phyloP scores from a whole-genome alignment of 495 filamentous ascomycete species.

The Filosporella fistucella region DNA sequence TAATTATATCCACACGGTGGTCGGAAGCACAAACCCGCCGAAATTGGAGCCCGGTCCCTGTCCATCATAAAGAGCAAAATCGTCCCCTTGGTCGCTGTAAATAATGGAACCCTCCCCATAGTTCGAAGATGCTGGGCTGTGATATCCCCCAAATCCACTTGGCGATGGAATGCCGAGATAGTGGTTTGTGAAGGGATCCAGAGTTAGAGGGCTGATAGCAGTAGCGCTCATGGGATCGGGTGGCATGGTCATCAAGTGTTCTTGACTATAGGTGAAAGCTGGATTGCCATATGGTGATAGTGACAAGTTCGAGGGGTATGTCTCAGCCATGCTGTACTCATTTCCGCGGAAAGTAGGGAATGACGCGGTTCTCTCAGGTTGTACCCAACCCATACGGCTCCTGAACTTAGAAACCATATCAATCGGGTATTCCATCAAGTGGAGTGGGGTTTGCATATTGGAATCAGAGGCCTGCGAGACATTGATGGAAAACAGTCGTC shows the following conservation, averaged over 20 bases:
- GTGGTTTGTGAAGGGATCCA: constrained; percentile 44
- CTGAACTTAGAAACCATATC: constrained; percentile 57
- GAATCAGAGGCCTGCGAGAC: constrained; percentile 37
- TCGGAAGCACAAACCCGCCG: constrained; percentile 27
- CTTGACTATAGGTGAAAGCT: constrained; percentile 53
- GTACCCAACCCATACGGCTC: constrained; percentile 55
- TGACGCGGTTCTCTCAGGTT: constrained; percentile 45
- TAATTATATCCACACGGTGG: constrained; percentile 25
- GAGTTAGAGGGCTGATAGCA: constrained; percentile 42
- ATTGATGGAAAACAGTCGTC: constrained; percentile 48
- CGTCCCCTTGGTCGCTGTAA: constrained; percentile 51
- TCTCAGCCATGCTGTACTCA: constrained; percentile 29
- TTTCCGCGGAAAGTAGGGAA: constrained; percentile 47
- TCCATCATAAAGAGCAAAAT: constrained; percentile 27
- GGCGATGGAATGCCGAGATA: constrained; percentile 54
- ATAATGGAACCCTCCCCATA: constrained; percentile 43
- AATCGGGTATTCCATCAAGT: constrained; percentile 60
- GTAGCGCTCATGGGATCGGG: constrained; percentile 29
- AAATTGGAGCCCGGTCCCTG: constrained; percentile 23
- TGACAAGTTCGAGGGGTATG: constrained; percentile 35
- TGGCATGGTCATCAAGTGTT: constrained; percentile 39
- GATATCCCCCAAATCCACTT: constrained; percentile 42
- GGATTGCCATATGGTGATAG: constrained; percentile 43
- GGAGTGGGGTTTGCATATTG: constrained; percentile 43
- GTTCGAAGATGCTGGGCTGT: constrained; percentile 48